Evolutionary conservation across 2,329 filamentous ascomycete genomes (phyloP), one percentile per base, ranked within the genome.

Genomic region (Aspergillus spinulosporus): DNA sequence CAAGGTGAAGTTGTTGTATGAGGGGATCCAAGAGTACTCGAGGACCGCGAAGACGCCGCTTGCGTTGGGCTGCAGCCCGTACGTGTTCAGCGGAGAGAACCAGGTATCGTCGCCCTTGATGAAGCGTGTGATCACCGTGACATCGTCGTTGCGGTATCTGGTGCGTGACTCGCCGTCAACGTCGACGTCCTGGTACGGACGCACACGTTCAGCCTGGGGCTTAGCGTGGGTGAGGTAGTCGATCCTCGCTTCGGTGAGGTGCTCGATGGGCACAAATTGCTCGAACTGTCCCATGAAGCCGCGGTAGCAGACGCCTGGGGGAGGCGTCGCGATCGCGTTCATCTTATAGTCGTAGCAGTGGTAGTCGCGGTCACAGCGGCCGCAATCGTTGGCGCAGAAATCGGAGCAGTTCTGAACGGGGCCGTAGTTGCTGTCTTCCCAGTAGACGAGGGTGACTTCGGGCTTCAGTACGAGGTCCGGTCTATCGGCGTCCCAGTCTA

Each of bases 371-470:
- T 54, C 59, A 48, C 62, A 64, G 54, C 56, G 51, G 32, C 61
- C 62, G 43, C 62, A 64, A 34, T 56, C 62, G 31, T 64, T 64
- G 39, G 62, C 61, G 39, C 62, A 64, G 59, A 58, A 64, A 45
- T 63, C 59, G 7, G 62, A 56, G 46, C 62, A 64, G 57, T 64
- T 64, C 44, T 52, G 57, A 26, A 53, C 54, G 5, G 54, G 56
- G 4, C 55, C 62, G 47, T 57, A 62, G 52, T 62, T 49, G 37
- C 58, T 63, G 9, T 51, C 49, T 28, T 63, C 62, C 61, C 61
- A 61, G 32, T 44, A 60, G 45, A 48, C 54, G 50, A 51, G 32
- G 14, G 49, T 56, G 48, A 52, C 50, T n/a, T 47, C 58, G 48
- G 59, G 56, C n/a, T 59, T 49, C 11, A 62, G 47, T 3, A 31